A percentile compares a stretch with the other conserved stretches of the same genome.
phyloP scores from a whole-genome alignment of 441 rosid species.

The Rhodomyrtus psidioides region DNA sequence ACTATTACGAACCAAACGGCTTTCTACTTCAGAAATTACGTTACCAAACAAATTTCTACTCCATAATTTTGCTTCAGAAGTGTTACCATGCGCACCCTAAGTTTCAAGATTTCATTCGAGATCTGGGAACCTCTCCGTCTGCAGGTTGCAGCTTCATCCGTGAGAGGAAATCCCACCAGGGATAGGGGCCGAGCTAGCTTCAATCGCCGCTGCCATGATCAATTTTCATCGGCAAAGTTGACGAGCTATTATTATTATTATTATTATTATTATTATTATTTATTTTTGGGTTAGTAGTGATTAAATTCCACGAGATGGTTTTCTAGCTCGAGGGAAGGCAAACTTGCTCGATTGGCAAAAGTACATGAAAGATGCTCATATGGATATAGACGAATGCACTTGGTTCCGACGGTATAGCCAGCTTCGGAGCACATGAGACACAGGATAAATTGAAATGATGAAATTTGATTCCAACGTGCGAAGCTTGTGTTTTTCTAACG shows the following conservation, averaged over 20 bases:
- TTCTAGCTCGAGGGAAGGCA: neutral
- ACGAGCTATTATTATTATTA: neutral
- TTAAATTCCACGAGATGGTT: neutral
- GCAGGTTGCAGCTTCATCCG: too few relatives aligned
- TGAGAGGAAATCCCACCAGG: neutral
- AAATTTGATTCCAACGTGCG: fast-evolving
- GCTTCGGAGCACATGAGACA: neutral
- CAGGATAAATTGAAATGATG: neutral
- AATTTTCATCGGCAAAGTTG: neutral
- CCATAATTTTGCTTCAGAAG: too few relatives aligned
- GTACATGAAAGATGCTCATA: neutral
- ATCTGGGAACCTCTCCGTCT: neutral
- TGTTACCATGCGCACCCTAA: too few relatives aligned
- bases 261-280: too few relatives aligned
- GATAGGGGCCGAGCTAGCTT: neutral
- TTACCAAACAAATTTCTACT: too few relatives aligned
- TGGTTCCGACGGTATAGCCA: neutral
- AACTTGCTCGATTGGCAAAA: neutral
- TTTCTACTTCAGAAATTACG: too few relatives aligned
- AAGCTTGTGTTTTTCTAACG: too few relatives aligned
- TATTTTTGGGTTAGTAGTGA: neutral
- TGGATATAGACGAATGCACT: neutral
- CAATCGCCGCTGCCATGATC: neutral
- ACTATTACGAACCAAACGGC: too few relatives aligned
- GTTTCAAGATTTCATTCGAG: neutral